Percentiles rank a stretch among this genome's conserved stretches.
Evolutionary conservation across 2,329 filamentous ascomycete species (phyloP).

Genomic region (Teratosphaeria gauchensis): DNA sequence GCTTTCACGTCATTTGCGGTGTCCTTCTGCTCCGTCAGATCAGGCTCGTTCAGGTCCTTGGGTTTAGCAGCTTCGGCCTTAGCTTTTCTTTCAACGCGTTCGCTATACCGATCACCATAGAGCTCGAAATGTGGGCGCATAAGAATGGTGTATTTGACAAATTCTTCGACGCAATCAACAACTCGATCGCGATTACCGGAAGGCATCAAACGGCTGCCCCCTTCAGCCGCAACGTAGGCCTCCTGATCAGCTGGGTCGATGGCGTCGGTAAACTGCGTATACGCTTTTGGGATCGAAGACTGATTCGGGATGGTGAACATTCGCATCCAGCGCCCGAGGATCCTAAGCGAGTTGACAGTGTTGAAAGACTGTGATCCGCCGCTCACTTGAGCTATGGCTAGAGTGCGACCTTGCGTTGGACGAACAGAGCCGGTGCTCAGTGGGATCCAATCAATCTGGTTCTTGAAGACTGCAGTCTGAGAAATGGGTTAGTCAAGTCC

Average conservation of each 20-base stretch:
- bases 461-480: conserved; percentile 57
- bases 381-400: conserved; percentile 53
- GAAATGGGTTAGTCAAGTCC: background rate
- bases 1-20: background rate
- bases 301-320: conserved; percentile 51
- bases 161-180: conserved; percentile 51
- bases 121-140: conserved; percentile 53
- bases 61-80: background rate
- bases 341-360: conserved; percentile 54
- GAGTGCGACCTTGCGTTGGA: conserved; percentile 56
- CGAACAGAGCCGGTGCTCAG: conserved; percentile 52
- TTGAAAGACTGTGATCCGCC: conserved; percentile 61
- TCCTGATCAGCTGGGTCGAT: conserved; percentile 26
- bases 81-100: conserved; percentile 31
- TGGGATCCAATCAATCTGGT: conserved; percentile 63
- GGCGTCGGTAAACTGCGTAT: conserved; percentile 48
- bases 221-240: conserved; percentile 13
- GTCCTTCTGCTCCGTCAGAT: background rate
- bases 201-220: conserved; percentile 17
- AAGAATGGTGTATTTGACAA: conserved; percentile 58
- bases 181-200: conserved; percentile 18
- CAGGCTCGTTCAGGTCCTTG: background rate
- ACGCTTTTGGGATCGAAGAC: conserved; percentile 53
- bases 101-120: conserved; percentile 55
- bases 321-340: conserved; percentile 51